A percentile compares a stretch with the other conserved stretches of the same genome.
These are phyloP conservation scores for Pogostemon cablin DNA, from an alignment of 257 asterid genomes.

Conservation along the genomic window DNA sequence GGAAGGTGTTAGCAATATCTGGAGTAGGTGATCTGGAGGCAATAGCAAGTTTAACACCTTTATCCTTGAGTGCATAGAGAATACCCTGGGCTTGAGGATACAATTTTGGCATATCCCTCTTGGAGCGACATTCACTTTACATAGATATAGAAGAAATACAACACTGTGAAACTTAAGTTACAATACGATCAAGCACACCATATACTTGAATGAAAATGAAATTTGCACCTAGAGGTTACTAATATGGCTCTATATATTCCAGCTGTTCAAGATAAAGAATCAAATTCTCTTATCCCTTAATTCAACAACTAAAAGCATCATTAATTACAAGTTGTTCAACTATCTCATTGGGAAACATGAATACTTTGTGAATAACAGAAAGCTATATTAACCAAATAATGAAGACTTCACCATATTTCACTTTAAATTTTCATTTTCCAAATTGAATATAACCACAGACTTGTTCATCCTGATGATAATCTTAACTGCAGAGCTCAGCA, in stretches of 20 bases:
- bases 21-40: constrained; percentile 83
- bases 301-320: background rate
- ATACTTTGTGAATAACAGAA: background rate
- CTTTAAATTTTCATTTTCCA: constrained; percentile 5
- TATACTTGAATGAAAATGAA: background rate
- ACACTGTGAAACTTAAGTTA: constrained; percentile 18
- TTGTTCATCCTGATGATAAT: background rate
- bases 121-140: constrained; percentile 72
- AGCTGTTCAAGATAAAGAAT: background rate
- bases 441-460: background rate
- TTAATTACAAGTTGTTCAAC: background rate
- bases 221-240: background rate
- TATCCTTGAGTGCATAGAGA: constrained; percentile 58
- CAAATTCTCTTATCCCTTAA: background rate
- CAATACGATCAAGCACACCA: constrained; percentile 16
- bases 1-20: constrained; percentile 73
- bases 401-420: background rate
- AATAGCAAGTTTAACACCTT: constrained; percentile 57
- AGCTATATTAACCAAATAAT: background rate
- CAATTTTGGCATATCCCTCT: constrained; percentile 52
- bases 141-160: constrained; percentile 12
- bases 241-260: constrained; percentile 8
- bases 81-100: constrained; percentile 67
- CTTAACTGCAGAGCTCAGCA: background rate
- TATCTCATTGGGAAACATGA: background rate